Conservation (phyloP, 148 eudicot genomes). For the Rhododendron vialii region DNA sequence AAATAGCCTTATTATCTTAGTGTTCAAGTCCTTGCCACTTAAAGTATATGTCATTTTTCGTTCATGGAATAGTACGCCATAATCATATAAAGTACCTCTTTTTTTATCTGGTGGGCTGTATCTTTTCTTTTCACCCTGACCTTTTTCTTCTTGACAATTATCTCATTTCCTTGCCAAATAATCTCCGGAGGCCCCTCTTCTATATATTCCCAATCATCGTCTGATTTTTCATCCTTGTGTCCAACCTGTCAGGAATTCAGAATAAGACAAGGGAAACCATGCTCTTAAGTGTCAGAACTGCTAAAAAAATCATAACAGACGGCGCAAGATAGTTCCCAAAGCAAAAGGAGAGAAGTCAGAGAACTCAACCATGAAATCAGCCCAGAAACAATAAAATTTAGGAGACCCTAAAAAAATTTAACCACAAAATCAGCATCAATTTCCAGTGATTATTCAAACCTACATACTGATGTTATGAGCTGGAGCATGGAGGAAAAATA, state of each 20-base stretch:
- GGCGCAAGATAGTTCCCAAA: not conserved
- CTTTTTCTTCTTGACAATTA: conserved; percentile 88
- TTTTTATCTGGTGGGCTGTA: conserved; percentile 19
- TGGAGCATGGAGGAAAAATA: not conserved
- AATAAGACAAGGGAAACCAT: conserved; percentile 3
- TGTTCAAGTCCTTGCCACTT: not conserved
- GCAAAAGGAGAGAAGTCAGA: not conserved
- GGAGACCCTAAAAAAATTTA: not conserved
- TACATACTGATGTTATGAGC: not conserved
- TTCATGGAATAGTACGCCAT: not conserved
- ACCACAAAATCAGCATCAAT: not conserved
- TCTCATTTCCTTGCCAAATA: conserved; percentile 97
- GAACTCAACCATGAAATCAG: not conserved
- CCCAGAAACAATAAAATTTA: not conserved
- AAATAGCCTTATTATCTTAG: conserved; percentile 9
- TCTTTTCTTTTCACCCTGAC: conserved; percentile 73
- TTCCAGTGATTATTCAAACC: not conserved
- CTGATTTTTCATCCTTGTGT: conserved; percentile 49
- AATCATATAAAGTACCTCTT: conserved; percentile 41
- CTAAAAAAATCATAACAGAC: not conserved
- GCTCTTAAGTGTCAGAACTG: not conserved
- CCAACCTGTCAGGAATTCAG: conserved; percentile 37
- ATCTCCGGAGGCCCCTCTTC: conserved; percentile 98
- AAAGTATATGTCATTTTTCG: not conserved
- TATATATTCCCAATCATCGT: conserved; percentile 72